Evolutionary conservation across 441 rosid genomes (phyloP).

Genomic region (Arabidopsis lyrata): DNA sequence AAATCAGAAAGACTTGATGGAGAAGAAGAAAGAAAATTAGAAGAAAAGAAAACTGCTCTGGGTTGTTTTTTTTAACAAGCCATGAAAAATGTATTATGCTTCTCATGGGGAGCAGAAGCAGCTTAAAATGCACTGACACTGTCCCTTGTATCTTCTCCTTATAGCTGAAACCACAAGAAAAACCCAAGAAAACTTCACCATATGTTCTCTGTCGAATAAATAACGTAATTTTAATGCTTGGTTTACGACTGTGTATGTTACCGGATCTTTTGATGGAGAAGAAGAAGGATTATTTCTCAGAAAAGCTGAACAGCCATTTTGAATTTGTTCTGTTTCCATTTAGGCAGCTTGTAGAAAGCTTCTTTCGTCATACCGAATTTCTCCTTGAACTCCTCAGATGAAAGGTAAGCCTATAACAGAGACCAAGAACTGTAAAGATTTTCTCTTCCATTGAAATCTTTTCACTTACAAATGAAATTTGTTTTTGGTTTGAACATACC

Average conservation of each 20-base stretch:
- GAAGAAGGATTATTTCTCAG: conserved; percentile 50
- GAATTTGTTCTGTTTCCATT: conserved; percentile 98
- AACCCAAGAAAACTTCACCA: conserved; percentile 30
- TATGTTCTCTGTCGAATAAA: not conserved
- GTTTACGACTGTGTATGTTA: conserved; percentile 21
- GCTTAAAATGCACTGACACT: conserved; percentile 84
- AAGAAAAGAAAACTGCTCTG: conserved; percentile 22
- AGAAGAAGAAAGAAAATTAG: conserved; percentile 23
- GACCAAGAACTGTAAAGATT: conserved; percentile 25
- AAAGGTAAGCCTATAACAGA: conserved; percentile 77
- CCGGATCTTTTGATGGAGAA: conserved; percentile 43
- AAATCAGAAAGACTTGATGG: conserved; percentile 26
- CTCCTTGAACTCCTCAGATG: conserved; percentile 86
- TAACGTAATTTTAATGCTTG: not conserved
- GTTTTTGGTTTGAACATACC: conserved; percentile 46
- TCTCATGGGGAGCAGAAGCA: conserved; percentile 80
- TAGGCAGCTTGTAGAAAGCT: conserved; percentile 87
- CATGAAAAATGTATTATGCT: conserved; percentile 46
- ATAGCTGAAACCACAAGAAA: conserved; percentile 47
- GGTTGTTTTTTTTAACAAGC: conserved; percentile 40
- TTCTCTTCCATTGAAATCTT: not conserved
- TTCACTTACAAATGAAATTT: not conserved
- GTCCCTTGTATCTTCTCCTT: conserved; percentile 61
- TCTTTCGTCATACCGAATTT: conserved; percentile 89
- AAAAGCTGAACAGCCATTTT: conserved; percentile 94